Base-by-base conservation (phyloP, 2,329 filamentous ascomycete genomes). In the Pyrenophora graminea region DNA sequence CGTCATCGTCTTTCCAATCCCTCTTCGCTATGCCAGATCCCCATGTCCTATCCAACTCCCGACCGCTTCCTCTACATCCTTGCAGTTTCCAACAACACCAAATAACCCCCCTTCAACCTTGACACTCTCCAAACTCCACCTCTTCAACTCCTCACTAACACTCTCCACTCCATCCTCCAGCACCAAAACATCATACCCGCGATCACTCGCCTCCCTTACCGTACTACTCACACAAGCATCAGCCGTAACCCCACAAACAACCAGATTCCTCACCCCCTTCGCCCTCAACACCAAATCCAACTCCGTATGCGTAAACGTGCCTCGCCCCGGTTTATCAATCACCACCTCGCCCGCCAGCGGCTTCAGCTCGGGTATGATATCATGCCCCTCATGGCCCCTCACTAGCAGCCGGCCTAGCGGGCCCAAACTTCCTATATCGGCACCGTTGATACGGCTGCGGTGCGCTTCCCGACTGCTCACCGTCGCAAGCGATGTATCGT, bases 321-420 rank as follows among this genome's bases (percentile, higher is more conserved):
- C 76, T 19, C 79, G 75, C 0, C 80, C 80, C 0, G 80, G 80
- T 63, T 83, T 83, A 64, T 83, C 81, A 37, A 84, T 77, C 7
- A 83, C 72, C 0, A 78, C 74, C 58, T 83, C 81, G 2, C 70
- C 45, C 1, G 69, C 66, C 13, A 77, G 47, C 12, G 80, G 81
- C 49, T 76, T 77, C 27, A 83, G 66, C 58, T 85, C 82, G 6
- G 77, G 70, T 15, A 85, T 76, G 25, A 79, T 83, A 39, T 81
- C 82, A 61, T 85, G 82, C 1, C 84, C 84, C 18, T 72, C 61
- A 59, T 85, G 80, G 1, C 84, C 83, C 17, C 83, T 79, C 19
- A 86, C 73, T 3, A 86, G 70, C 2, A 85, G 75, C n/a, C 80
- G 78, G 1, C 84, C 83, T 38, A 85, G 66, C 1, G 82, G 82